phyloP scores from a whole-genome alignment of 805 yeast genomes.

The Yarrowia keelungensis region DNA sequence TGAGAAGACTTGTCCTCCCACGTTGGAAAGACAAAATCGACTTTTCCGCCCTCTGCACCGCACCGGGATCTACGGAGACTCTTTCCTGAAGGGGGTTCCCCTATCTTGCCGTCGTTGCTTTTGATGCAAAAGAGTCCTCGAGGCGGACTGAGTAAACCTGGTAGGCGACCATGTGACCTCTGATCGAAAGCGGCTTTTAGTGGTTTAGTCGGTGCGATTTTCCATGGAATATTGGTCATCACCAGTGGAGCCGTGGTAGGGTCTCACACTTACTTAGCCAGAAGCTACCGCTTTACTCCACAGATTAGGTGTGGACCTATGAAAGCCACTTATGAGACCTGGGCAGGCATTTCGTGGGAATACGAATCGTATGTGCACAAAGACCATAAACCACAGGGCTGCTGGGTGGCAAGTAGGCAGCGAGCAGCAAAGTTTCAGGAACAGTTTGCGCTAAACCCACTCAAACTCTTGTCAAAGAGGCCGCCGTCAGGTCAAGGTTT shows the following conservation, averaged over 20 bases:
- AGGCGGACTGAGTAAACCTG: constrained; percentile 2
- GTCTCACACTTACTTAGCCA: too few species aligned
- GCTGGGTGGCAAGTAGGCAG: constrained; percentile 6
- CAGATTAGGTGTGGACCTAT: neutral
- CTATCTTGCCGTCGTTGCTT: constrained; percentile 35
- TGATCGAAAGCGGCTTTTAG: neutral
- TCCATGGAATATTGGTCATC: too few species aligned
- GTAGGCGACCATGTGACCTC: constrained; percentile 1
- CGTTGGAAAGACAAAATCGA: neutral
- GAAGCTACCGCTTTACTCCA: too few species aligned
- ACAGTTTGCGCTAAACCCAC: neutral
- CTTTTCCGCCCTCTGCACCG: neutral
- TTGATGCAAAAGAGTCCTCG: constrained; percentile 1
- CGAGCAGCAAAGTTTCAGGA: constrained; percentile 26
- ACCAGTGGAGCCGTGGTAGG: too few species aligned
- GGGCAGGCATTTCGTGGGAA: neutral
- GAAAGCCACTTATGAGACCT: constrained; percentile 8
- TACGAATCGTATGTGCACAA: constrained; percentile 27
- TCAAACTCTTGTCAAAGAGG: neutral
- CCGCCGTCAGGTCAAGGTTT: constrained; percentile 34
- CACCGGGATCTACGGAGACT: neutral
- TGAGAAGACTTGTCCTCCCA: neutral
- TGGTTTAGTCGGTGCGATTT: neutral
- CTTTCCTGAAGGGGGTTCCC: constrained; percentile 8
- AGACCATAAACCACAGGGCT: neutral